Evolutionary conservation across 2,329 filamentous ascomycete genomes (phyloP), one percentile per base, ranked within the genome.

Genomic region (Apiospora pterosperma): DNA sequence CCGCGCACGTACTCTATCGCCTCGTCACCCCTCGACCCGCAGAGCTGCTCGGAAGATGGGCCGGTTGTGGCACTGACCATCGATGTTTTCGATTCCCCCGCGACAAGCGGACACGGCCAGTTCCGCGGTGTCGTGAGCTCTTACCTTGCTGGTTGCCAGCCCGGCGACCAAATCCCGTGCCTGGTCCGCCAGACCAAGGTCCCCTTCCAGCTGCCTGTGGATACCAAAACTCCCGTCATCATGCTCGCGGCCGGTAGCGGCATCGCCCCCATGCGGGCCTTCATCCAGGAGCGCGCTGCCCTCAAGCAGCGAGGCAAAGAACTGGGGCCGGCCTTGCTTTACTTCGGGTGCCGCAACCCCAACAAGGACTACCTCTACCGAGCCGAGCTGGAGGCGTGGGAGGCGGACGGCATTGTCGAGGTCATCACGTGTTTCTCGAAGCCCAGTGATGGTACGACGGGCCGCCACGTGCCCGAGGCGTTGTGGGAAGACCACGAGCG

Each of bases 1-100:
- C 90, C 90, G 1, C 89, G 91, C 0, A 92, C 96, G 88, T 81
- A 79, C 70, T 92, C 88, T 38, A 92, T 93, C 72, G 93, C 91
- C 0, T 93, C 90, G 0, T 92, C 90, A 0, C 90, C 91, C 0
- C 80, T 92, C 0, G 81, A 79, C 68, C 83, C 89, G 67, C 80
- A 85, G 0, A 79, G 77, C 12, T 81, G 81, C 65, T 84, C n/a
- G n/a, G 80, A n/a, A n/a, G n/a, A n/a, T n/a, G n/a, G n/a, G n/a
- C n/a, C n/a, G n/a, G n/a, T n/a, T n/a, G n/a, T 85, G 62, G 88
- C 89, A 0, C 82, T 94, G 34, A 93, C 90, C 4, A 92, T 90
- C 77, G 83, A 84, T 3, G 83, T 93, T 1, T 82, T 92, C 61
- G 82, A 88, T 59, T 80, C 80, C 3, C 83, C 85, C 0, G 83